A percentile compares a stretch with the other conserved stretches of the same genome.
These are phyloP conservation scores for Penicillium paxilli DNA, from an alignment of 495 filamentous ascomycete genomes.

Conservation along the genomic window DNA sequence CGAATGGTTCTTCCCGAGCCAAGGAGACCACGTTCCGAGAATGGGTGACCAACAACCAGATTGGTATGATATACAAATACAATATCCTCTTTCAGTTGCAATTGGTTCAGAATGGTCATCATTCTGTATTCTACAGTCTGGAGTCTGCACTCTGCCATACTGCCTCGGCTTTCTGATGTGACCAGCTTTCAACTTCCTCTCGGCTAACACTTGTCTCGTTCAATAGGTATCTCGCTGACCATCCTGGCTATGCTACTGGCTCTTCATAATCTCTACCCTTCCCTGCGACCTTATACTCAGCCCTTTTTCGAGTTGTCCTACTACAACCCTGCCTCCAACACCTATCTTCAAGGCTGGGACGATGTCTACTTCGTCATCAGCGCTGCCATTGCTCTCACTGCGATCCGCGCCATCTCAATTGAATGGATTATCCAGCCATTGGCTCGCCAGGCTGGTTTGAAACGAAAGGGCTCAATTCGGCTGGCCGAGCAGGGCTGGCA, in stretches of 20 bases:
- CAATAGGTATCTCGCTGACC: slow-evolving; percentile 71
- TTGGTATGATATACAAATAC: slow-evolving; percentile 38
- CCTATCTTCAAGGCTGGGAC: slow-evolving; percentile 73
- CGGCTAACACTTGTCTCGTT: slow-evolving; percentile 19
- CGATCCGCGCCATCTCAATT: slow-evolving; percentile 78
- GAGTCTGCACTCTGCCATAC: neutral
- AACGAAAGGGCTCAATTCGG: slow-evolving; percentile 69
- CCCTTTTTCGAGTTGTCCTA: slow-evolving; percentile 89
- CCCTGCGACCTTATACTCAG: slow-evolving; percentile 70
- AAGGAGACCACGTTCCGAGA: slow-evolving; percentile 51
- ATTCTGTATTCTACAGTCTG: too few relatives aligned
- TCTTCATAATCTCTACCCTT: slow-evolving; percentile 76
- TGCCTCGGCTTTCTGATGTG: slow-evolving; percentile 5
- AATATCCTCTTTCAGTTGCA: neutral
- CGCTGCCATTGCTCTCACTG: slow-evolving; percentile 83
- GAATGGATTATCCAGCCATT: slow-evolving; percentile 82
- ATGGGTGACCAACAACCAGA: slow-evolving; percentile 55
- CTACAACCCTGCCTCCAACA: slow-evolving; percentile 62
- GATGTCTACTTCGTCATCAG: slow-evolving; percentile 78
- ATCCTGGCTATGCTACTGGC: slow-evolving; percentile 75
- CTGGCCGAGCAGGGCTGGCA: slow-evolving; percentile 96
- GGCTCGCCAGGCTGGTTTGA: slow-evolving; percentile 66
- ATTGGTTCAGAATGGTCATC: too few relatives aligned
- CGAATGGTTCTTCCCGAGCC: slow-evolving; percentile 30
- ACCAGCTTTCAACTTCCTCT: too few relatives aligned